Evolutionary conservation across 176 grass and related monocot genomes (phyloP).

Genomic region (Carex cristatella): DNA sequence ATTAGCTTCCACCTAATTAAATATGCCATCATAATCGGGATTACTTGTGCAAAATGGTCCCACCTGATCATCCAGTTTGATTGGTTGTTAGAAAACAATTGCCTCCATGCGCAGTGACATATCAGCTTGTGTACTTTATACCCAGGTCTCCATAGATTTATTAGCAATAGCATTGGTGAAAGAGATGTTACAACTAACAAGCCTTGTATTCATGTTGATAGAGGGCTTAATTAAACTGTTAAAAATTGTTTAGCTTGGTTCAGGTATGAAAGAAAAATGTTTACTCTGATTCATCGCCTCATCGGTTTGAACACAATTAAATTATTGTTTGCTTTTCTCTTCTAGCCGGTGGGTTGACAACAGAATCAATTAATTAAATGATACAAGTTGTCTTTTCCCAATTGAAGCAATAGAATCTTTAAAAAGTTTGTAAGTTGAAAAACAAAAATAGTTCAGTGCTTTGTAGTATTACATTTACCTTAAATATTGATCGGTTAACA

Average conservation of each 20-base stretch:
- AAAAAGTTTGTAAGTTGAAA: not conserved
- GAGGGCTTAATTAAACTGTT: not conserved
- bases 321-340: not conserved
- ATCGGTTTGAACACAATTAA: not conserved
- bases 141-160: not conserved
- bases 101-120: not conserved
- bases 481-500: not conserved
- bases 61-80: not conserved
- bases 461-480: not conserved
- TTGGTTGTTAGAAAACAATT: not conserved
- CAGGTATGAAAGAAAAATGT: not conserved
- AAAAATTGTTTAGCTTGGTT: not conserved
- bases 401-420: not conserved
- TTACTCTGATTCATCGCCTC: not conserved
- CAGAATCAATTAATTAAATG: not conserved
- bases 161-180: conserved; percentile 5
- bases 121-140: conserved; percentile 6
- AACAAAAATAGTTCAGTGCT: not conserved
- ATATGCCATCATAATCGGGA: not conserved
- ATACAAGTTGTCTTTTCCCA: not conserved
- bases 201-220: not conserved
- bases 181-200: conserved; percentile 15
- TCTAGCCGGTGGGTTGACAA: not conserved
- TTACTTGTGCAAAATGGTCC: not conserved
- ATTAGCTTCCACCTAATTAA: conserved; percentile 4